A percentile compares a stretch with the other conserved stretches of the same genome.
Conservation (phyloP, 495 filamentous ascomycete species). For the Tricharina praecox region DNA sequence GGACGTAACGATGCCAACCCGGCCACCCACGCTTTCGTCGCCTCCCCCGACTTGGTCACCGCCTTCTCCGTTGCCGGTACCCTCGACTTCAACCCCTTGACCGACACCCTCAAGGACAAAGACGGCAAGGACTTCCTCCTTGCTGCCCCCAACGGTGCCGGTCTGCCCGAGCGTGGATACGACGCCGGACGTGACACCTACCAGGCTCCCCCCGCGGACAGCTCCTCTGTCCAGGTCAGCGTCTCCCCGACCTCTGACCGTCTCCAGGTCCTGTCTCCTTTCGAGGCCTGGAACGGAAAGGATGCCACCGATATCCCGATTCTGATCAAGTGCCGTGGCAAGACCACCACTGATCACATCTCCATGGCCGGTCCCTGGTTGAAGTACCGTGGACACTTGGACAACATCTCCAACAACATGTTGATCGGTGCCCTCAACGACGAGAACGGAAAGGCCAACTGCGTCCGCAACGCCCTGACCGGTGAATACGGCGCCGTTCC, state of each 20-base stretch:
- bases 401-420: slow-evolving; percentile 99
- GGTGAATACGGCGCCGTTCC: slow-evolving; percentile 76
- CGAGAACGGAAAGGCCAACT: slow-evolving; percentile 95
- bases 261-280: slow-evolving; percentile 79
- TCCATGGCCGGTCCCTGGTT: slow-evolving; percentile 99
- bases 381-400: slow-evolving; percentile 98
- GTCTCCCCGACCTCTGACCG: slow-evolving; percentile 85
- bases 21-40: slow-evolving; percentile 93
- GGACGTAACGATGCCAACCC: slow-evolving; percentile 99
- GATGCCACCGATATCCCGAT: slow-evolving; percentile 76
- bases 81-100: slow-evolving; percentile 93
- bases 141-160: slow-evolving; percentile 58
- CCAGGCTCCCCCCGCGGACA: slow-evolving; percentile 82
- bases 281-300: slow-evolving; percentile 86
- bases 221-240: slow-evolving; percentile 50
- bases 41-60: slow-evolving; percentile 92
- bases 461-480: slow-evolving; percentile 79
- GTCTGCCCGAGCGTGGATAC: slow-evolving; percentile 67
- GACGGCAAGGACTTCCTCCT: slow-evolving; percentile 95
- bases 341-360: slow-evolving; percentile 99
- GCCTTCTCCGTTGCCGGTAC: slow-evolving; percentile 80
- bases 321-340: slow-evolving; percentile 93
- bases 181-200: slow-evolving; percentile 92
- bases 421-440: slow-evolving; percentile 93
- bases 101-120: slow-evolving; percentile 83